phyloP scores from a whole-genome alignment of 2,329 filamentous ascomycete genomes.

The Botrytis cinerea region DNA sequence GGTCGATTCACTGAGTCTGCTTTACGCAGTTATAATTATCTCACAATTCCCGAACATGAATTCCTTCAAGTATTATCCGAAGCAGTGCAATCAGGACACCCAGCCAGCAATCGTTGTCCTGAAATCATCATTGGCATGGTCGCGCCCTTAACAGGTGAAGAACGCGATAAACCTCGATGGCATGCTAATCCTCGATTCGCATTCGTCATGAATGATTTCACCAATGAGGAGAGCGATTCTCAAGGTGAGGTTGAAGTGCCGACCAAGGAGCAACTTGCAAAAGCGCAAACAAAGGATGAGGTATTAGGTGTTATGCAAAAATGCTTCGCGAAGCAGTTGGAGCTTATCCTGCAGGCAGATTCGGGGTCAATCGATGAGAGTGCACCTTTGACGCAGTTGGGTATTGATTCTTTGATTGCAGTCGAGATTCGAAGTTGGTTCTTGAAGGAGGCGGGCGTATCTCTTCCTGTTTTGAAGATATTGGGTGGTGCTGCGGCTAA shows the following conservation, averaged over 20 bases:
- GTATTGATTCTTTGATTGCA: conserved; percentile 55
- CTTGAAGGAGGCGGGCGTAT: conserved; percentile 45
- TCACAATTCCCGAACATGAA: conserved; percentile 43
- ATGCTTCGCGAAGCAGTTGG: conserved; percentile 16
- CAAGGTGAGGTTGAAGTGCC: conserved; percentile 10
- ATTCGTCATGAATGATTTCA: conserved; percentile 1
- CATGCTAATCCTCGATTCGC: conserved; percentile 9
- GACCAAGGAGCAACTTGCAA: conserved; percentile 15
- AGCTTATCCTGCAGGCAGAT: conserved; percentile 13
- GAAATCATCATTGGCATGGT: conserved; percentile 24
- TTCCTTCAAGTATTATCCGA: conserved; percentile 49
- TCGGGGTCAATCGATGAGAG: not conserved
- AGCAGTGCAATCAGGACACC: conserved; percentile 43
- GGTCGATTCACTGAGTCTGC: conserved; percentile 1
- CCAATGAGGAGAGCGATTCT: not conserved
- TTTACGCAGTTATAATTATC: conserved; percentile 6
- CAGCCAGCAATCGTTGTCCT: not conserved
- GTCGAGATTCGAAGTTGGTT: conserved; percentile 55
- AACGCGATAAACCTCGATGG: conserved; percentile 15
- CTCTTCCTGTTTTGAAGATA: conserved; percentile 38
- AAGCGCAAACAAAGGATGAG: conserved; percentile 17
- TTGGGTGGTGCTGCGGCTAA: conserved; percentile 15
- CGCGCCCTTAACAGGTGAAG: not conserved
- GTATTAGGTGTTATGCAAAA: not conserved
- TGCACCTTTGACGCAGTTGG: conserved; percentile 14